Conservation (phyloP, 1,139 yeast genomes). For the Pichia sp. region DNA sequence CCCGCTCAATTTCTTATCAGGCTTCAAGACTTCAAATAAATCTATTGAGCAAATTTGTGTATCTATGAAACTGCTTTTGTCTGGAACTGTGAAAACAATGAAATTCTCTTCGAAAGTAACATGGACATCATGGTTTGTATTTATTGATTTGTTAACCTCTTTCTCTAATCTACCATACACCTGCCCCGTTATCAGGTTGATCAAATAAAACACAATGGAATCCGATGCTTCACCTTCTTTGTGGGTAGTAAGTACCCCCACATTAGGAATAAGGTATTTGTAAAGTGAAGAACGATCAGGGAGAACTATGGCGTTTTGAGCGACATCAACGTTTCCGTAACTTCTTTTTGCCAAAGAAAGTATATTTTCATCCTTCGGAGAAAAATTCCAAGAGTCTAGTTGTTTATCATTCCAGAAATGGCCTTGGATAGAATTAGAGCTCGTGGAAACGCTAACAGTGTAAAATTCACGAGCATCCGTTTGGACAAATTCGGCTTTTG, state of each 20-base stretch:
- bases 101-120: conserved; percentile 78
- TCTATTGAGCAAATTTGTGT: conserved; percentile 71
- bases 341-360: conserved; percentile 40
- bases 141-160: background rate
- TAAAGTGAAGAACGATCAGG: conserved; percentile 74
- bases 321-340: conserved; percentile 43
- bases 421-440: conserved; percentile 18
- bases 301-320: conserved; percentile 67
- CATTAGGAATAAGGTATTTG: conserved; percentile 76
- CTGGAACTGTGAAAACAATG: conserved; percentile 60
- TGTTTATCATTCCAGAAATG: conserved; percentile 5
- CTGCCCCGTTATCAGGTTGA: conserved; percentile 71
- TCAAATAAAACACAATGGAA: conserved; percentile 43
- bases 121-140: conserved; percentile 34
- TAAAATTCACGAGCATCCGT: conserved; percentile 17
- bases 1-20: conserved; percentile 38
- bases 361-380: conserved; percentile 25
- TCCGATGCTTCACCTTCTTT: conserved; percentile 28
- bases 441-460: conserved; percentile 10
- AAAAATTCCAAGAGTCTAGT: conserved; percentile 22
- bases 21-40: conserved; percentile 59
- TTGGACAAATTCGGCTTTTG: conserved; percentile 12
- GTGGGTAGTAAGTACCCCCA: conserved; percentile 52
- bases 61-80: conserved; percentile 43
- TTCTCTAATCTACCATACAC: conserved; percentile 37